Evolutionary conservation across 2,329 filamentous ascomycete genomes (phyloP), one percentile per base, ranked within the genome.

Genomic region (Alternaria sp.): DNA sequence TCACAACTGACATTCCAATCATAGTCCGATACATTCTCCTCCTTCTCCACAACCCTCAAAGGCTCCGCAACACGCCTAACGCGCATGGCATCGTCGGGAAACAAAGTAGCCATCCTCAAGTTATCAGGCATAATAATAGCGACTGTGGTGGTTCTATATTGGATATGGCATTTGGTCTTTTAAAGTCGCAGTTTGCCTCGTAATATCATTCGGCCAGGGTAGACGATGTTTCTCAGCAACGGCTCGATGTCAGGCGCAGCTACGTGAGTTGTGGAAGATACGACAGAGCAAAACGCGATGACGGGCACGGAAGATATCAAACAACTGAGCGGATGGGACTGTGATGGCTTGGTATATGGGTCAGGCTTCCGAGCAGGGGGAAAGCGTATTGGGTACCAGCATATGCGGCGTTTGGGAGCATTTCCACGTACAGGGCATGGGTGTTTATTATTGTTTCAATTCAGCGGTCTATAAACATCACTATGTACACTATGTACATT

Each of bases 11-110:
- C 16, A n/a, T 16, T 1, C 2, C 7, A 38, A n/a, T n/a, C 16
- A n/a, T 16, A 95, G 91, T 90, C 86, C 78, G 93, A 98, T 69
- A 95, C 93, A 24, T 98, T 99, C 80, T 94, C 92, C 61, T 91
- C 89, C 71, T 93, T 99, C 86, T 86, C 88, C 36, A 89, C 90
- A 14, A 90, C 89, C 65, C 83, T 99, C 62, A 94, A 93, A 77
- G 93, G 93, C 43, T 96, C 91, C 66, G 93, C 93, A 12, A 85
- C 86, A 49, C 87, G 95, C 12, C 81, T 99, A 47, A 92, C 91
- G 22, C 89, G 93, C 63, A 98, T 98, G 93, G 95, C 95, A 46
- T 89, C 90, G 52, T 88, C 89, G 54, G 95, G 95, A 51, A 96
- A 97, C 80, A 94, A 93, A 72, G 87, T 97, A 41, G 94, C 95